phyloP scores from a whole-genome alignment of 495 filamentous ascomycete genomes.

The Extremus antarcticus region DNA sequence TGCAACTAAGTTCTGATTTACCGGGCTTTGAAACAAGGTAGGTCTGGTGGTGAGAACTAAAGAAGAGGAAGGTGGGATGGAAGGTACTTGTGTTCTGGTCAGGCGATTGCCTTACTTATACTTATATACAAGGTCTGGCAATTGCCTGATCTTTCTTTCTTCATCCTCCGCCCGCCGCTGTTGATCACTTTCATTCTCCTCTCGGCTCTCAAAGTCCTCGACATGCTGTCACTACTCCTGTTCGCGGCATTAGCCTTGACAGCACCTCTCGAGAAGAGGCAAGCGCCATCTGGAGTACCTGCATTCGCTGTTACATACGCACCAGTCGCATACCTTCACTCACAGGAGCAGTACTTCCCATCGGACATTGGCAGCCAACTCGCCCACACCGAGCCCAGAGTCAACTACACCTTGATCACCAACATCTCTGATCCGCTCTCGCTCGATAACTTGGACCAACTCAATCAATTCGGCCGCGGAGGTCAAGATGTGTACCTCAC shows the following conservation, averaged over 20 bases:
- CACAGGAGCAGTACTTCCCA: conserved; percentile 35
- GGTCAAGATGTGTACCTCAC: conserved; percentile 48
- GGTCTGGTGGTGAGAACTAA: no score
- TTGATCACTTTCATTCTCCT: background rate
- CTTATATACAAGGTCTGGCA: no score
- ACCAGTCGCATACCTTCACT: conserved; percentile 4
- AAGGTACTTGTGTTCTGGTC: no score
- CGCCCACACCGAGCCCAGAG: conserved; percentile 41
- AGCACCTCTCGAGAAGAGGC: background rate
- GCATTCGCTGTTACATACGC: conserved; percentile 3
- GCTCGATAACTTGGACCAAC: conserved; percentile 42
- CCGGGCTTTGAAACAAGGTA: no score
- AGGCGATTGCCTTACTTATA: no score
- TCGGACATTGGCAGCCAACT: conserved; percentile 49
- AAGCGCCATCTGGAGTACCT: conserved; percentile 9
- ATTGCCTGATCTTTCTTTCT: background rate
- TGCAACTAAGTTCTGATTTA: no score
- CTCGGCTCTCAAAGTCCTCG: background rate
- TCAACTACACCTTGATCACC: conserved; percentile 40
- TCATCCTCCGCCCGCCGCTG: background rate
- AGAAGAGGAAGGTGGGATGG: no score
- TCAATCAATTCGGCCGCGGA: conserved; percentile 30
- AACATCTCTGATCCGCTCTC: conserved; percentile 38
- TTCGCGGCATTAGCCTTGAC: background rate
- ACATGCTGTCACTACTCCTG: background rate